Evolutionary conservation across 345 rosid species (phyloP).

Genomic region (Arabidopsis thaliana): DNA sequence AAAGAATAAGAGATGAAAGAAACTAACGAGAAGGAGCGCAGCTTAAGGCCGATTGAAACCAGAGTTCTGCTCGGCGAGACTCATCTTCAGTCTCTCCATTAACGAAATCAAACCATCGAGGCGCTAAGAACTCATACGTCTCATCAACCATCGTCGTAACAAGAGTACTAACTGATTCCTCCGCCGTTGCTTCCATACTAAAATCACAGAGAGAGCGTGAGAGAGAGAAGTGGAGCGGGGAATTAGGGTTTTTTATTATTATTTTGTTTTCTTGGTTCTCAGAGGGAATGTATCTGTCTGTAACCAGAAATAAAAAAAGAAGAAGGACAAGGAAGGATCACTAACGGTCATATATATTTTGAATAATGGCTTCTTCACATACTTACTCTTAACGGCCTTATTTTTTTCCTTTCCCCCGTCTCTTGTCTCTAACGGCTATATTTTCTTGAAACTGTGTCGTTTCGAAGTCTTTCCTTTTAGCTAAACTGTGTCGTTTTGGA

Average conservation of each 20-base stretch:
- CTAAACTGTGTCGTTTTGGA: background rate
- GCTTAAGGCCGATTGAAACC: conserved; percentile 76
- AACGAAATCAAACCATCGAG: conserved; percentile 80
- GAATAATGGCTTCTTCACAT: conserved; percentile 23
- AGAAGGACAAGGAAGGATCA: conserved; percentile 12
- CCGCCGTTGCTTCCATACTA: conserved; percentile 40
- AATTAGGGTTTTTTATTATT: conserved; percentile 5
- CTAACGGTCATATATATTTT: conserved; percentile 69
- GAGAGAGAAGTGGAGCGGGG: background rate
- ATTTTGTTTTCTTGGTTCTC: conserved; percentile 18
- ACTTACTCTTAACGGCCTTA: conserved; percentile 48
- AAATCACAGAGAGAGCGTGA: conserved; percentile 6
- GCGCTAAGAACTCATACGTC: conserved; percentile 87
- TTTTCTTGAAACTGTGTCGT: conserved; percentile 34
- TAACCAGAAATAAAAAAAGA: conserved; percentile 33
- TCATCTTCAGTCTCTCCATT: conserved; percentile 76
- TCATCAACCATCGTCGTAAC: conserved; percentile 58
- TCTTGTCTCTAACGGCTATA: conserved; percentile 60
- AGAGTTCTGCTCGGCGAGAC: conserved; percentile 70
- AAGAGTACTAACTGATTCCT: conserved; percentile 35
- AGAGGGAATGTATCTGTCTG: conserved; percentile 33
- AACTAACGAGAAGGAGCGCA: conserved; percentile 94
- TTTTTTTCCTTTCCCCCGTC: conserved; percentile 8
- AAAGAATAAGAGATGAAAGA: background rate
- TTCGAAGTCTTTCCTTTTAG: background rate